phyloP scores from a whole-genome alignment of 805 yeast genomes.

The Ogataea naganishii region DNA sequence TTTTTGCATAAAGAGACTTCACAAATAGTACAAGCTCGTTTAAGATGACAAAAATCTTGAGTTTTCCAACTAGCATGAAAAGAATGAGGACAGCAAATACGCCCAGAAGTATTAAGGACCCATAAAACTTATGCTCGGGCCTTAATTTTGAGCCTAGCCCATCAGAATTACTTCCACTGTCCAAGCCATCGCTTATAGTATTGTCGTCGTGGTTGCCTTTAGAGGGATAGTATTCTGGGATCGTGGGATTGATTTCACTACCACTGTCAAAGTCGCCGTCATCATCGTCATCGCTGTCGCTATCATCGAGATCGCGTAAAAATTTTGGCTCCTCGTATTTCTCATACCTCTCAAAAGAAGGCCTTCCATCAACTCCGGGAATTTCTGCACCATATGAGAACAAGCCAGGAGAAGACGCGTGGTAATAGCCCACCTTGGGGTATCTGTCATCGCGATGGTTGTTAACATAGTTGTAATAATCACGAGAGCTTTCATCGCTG shows the following conservation, averaged over 20 bases:
- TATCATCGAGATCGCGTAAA: constrained; percentile 15
- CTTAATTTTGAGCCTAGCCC: too few species aligned
- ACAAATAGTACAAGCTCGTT: constrained; percentile 11
- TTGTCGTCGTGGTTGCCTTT: too few species aligned
- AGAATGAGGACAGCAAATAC: constrained; percentile 3
- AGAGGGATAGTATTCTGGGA: too few species aligned
- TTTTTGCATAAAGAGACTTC: constrained; percentile 5
- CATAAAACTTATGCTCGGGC: constrained; percentile 28
- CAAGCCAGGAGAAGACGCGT: constrained; percentile 36
- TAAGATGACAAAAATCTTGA: constrained; percentile 10
- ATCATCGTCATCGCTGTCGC: constrained; percentile 21
- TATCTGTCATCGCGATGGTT: constrained; percentile 6
- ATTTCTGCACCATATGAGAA: constrained; percentile 49
- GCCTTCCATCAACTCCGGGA: constrained; percentile 31
- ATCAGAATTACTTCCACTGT: too few species aligned
- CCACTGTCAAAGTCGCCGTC: constrained; percentile 32
- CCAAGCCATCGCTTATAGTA: too few species aligned
- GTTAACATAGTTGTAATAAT: constrained; percentile 24
- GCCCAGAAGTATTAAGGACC: constrained; percentile 9
- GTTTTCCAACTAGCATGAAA: constrained; percentile 10
- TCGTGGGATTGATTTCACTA: too few species aligned
- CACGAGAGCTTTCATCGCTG: constrained; percentile 39
- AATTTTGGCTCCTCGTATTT: constrained; percentile 14
- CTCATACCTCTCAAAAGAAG: constrained; percentile 23
- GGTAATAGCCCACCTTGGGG: constrained; percentile 35